Conservation (phyloP, 2,329 filamentous ascomycete genomes). For the Xylariaceae sp. region DNA sequence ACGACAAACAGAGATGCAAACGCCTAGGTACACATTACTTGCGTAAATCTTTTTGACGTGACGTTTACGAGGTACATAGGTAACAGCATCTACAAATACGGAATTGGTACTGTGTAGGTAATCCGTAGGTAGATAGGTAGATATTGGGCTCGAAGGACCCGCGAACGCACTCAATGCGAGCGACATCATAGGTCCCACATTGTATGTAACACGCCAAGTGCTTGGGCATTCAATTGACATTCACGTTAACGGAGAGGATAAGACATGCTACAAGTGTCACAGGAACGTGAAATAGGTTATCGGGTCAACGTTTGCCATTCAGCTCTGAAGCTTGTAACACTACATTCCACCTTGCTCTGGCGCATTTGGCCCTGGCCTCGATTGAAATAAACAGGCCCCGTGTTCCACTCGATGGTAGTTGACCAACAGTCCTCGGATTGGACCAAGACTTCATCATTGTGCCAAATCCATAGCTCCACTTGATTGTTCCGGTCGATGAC, state of each 20-base stretch:
- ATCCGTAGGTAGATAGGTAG: too few relatives aligned
- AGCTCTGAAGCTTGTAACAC: constrained; percentile 24
- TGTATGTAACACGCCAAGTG: background rate
- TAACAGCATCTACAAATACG: too few relatives aligned
- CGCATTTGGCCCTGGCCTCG: constrained; percentile 18
- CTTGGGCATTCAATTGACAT: background rate
- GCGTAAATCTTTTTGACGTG: too few relatives aligned
- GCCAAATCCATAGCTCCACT: constrained; percentile 29
- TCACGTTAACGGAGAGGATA: background rate
- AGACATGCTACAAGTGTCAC: background rate
- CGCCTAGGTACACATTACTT: too few relatives aligned
- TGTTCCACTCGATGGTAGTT: constrained; percentile 30
- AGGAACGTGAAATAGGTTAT: background rate
- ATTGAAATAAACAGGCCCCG: constrained; percentile 27
- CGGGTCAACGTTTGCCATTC: constrained; percentile 24
- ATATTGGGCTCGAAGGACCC: too few relatives aligned
- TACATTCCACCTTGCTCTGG: constrained; percentile 16
- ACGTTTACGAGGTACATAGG: too few relatives aligned
- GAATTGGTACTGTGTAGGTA: too few relatives aligned
- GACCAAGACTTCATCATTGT: constrained; percentile 30
- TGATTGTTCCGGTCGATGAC: constrained; percentile 14
- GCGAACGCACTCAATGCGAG: too few relatives aligned
- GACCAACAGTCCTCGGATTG: constrained; percentile 30
- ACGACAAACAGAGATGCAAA: too few relatives aligned
- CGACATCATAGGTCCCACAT: background rate